Conservation (phyloP, 768 basidiomycete species). For the Leccinum boreale region DNA sequence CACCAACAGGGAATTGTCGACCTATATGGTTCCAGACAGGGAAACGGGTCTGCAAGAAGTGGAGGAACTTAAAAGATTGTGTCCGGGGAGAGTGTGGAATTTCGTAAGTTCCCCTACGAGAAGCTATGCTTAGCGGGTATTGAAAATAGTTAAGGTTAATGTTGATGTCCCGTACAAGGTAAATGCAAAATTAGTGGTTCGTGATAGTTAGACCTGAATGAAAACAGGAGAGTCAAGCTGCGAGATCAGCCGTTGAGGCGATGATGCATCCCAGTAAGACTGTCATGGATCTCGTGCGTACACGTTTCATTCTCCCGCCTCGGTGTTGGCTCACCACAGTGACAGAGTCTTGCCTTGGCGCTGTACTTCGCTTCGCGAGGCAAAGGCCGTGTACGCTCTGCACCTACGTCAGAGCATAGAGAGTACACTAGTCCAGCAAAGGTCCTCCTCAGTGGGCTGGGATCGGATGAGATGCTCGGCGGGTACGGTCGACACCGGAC, state of each 20-base stretch:
- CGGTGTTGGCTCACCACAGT: slow-evolving; percentile 1
- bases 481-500: slow-evolving; percentile 90
- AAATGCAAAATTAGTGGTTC: slow-evolving; percentile 8
- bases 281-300: slow-evolving; percentile 85
- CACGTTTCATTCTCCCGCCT: background rate
- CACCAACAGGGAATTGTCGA: slow-evolving; percentile 14
- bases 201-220: background rate
- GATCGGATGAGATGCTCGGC: slow-evolving; percentile 93
- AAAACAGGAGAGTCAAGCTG: slow-evolving; percentile 61
- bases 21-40: slow-evolving; percentile 88
- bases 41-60: slow-evolving; percentile 74
- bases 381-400: slow-evolving; percentile 50
- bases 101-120: slow-evolving; percentile 53
- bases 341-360: slow-evolving; percentile 85
- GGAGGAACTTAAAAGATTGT: slow-evolving; percentile 71
- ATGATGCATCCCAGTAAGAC: slow-evolving; percentile 78
- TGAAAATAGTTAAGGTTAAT: slow-evolving; percentile 55
- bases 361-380: slow-evolving; percentile 92
- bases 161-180: slow-evolving; percentile 82
- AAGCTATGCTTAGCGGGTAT: background rate
- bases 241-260: slow-evolving; percentile 54
- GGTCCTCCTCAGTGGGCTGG: slow-evolving; percentile 87
- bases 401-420: slow-evolving; percentile 30
- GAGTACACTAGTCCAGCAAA: slow-evolving; percentile 72
- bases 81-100: slow-evolving; percentile 83